Conservation (phyloP, 306 rosid genomes). For the Crotalaria pallida region DNA sequence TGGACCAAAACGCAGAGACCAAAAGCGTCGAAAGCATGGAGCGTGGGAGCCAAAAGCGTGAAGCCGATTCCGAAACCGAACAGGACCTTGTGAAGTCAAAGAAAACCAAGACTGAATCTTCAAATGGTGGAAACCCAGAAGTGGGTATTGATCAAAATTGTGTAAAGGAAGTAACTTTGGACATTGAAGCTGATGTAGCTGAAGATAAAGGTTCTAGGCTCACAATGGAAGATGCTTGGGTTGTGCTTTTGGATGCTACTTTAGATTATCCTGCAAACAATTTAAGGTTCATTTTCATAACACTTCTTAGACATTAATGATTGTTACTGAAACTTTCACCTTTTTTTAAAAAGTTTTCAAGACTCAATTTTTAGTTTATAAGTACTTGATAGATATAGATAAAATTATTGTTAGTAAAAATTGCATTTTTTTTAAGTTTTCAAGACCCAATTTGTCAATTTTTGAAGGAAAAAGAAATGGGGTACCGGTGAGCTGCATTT, state of each 20-base stretch:
- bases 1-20: constrained; percentile 13
- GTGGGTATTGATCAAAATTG: not conserved
- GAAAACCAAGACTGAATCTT: constrained; percentile 19
- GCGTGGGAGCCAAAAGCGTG: constrained; percentile 9
- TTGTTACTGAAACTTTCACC: not conserved
- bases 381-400: too few relatives aligned
- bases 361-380: not conserved
- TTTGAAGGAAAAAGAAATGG: not conserved
- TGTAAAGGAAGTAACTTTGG: constrained; percentile 32
- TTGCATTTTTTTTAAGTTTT: not conserved
- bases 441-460: not conserved
- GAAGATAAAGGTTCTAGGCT: constrained; percentile 87
- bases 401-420: not conserved
- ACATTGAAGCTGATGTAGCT: constrained; percentile 72
- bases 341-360: not conserved
- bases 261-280: constrained; percentile 52
- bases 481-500: not conserved
- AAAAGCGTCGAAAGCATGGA: not conserved
- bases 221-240: constrained; percentile 82
- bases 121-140: not conserved
- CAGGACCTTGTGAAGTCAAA: constrained; percentile 2
- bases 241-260: constrained; percentile 56
- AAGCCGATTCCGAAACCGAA: constrained; percentile 20
- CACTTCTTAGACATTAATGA: not conserved
- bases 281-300: constrained; percentile 55